Percentiles rank a stretch among this genome's conserved stretches.
Evolutionary conservation across 2,329 filamentous ascomycete genomes (phyloP).

Genomic region (Amesomyces nigricolor): DNA sequence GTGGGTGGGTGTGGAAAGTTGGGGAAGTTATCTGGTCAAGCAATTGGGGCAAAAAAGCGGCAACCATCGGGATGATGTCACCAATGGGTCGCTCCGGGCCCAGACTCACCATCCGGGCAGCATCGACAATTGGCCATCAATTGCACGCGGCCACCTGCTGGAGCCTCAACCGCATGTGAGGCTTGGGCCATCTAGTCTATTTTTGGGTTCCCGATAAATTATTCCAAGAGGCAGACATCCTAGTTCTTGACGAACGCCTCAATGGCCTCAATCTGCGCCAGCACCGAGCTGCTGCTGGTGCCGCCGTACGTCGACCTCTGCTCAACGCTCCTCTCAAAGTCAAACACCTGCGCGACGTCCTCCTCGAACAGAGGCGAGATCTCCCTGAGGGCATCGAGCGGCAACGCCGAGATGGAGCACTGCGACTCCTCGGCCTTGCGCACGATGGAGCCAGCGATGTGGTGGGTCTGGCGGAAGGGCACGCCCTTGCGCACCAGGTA

Average conservation of each 20-base stretch:
- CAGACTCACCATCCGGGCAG: neutral
- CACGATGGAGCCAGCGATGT: conserved; percentile 70
- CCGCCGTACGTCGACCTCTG: conserved; percentile 70
- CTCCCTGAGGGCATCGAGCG: conserved; percentile 58
- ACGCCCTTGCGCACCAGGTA: conserved; percentile 65
- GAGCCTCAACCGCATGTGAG: neutral
- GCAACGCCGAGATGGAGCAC: conserved; percentile 66
- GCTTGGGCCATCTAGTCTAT: neutral
- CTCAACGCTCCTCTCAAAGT: conserved; percentile 82
- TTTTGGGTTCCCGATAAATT: neutral
- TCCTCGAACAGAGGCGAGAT: conserved; percentile 65
- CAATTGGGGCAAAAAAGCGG: neutral
- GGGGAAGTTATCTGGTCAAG: neutral
- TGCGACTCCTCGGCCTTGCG: conserved; percentile 63
- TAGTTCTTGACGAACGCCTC: conserved; percentile 15
- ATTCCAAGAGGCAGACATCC: neutral
- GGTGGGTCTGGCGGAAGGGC: conserved; percentile 78
- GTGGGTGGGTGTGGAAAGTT: neutral
- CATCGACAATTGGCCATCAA: neutral
- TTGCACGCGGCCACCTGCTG: too few species aligned
- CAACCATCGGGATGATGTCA: conserved; percentile 16
- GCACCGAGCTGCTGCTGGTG: conserved; percentile 53
- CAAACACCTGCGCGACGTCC: conserved; percentile 65
- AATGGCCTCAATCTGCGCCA: conserved; percentile 19
- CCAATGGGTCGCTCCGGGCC: conserved; percentile 2